Percentiles rank a stretch among this genome's conserved stretches.
Conservation (phyloP, 1,139 yeast genomes). For the Debaryomyces coudertii region DNA sequence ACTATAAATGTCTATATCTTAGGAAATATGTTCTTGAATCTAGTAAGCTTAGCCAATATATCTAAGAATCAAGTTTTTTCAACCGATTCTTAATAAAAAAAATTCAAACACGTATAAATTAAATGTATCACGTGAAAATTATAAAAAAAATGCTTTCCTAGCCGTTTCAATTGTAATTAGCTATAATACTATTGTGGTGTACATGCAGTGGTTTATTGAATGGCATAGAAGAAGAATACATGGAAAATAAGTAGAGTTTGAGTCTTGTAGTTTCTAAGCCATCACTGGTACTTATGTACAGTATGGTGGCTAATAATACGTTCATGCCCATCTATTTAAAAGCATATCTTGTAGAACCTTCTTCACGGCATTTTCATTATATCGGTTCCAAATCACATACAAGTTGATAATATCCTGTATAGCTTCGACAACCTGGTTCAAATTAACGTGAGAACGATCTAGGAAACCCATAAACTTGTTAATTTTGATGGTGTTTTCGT, state of each 20-base stretch:
- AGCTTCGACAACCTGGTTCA: constrained; percentile 76
- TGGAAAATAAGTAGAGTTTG: background rate
- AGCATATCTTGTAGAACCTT: constrained; percentile 48
- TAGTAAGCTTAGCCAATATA: background rate
- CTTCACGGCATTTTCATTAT: constrained; percentile 61
- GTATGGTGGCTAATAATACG: background rate
- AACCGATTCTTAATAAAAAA: constrained; percentile 4
- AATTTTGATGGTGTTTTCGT: constrained; percentile 47
- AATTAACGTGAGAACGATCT: constrained; percentile 74
- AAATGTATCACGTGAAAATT: constrained; percentile 1
- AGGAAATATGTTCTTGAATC: background rate
- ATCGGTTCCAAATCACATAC: constrained; percentile 83
- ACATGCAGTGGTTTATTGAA: background rate
- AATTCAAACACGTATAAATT: constrained; percentile 2
- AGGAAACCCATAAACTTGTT: constrained; percentile 64
- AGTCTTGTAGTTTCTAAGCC: background rate
- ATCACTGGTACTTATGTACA: background rate
- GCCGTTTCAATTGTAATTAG: background rate
- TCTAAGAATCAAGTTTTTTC: constrained; percentile 2
- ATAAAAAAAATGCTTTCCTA: background rate
- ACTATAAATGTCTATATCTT: background rate
- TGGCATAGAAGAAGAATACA: background rate
- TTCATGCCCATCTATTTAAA: constrained; percentile 20
- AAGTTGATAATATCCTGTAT: constrained; percentile 79
- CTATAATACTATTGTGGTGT: constrained; percentile 1